These are phyloP conservation scores for Rauvolfia tetraphylla DNA, from an alignment of 257 asterid genomes.

Conservation along the genomic window DNA sequence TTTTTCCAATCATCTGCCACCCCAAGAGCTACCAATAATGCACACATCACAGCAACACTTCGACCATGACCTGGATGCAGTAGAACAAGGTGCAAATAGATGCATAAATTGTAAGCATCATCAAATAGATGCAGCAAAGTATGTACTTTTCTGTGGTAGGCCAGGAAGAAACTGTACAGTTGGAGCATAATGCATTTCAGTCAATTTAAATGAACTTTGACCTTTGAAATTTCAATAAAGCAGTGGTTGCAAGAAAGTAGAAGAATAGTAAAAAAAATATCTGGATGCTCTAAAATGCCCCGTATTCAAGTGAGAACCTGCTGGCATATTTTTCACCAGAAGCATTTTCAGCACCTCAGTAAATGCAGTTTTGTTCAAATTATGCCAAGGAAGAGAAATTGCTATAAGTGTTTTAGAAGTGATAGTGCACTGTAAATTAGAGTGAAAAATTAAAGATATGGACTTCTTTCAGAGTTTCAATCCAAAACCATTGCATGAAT, in stretches of 20 bases:
- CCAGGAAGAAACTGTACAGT: neutral
- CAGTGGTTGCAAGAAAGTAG: neutral
- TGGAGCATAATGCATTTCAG: neutral
- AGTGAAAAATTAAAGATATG: neutral
- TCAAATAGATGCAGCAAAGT: neutral
- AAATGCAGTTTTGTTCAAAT: neutral
- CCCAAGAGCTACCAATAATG: slow-evolving; percentile 84
- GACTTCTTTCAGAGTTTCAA: neutral
- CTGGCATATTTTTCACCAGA: neutral
- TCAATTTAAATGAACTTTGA: neutral
- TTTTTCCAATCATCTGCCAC: slow-evolving; percentile 86
- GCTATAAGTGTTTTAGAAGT: neutral
- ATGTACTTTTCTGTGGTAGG: neutral
- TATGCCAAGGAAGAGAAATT: neutral
- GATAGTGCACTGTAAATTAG: neutral
- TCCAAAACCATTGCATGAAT: neutral
- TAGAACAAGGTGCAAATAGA: neutral
- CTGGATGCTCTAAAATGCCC: neutral
- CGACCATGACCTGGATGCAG: slow-evolving; percentile 73
- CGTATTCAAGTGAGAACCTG: neutral
- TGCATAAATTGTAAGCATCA: neutral
- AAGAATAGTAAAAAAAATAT: neutral
- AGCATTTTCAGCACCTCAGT: neutral
- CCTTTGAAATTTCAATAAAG: neutral
- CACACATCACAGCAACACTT: slow-evolving; percentile 93